These are phyloP conservation scores for Silene noctiflora DNA, from an alignment of 179 eudicot species.

Conservation along the genomic window DNA sequence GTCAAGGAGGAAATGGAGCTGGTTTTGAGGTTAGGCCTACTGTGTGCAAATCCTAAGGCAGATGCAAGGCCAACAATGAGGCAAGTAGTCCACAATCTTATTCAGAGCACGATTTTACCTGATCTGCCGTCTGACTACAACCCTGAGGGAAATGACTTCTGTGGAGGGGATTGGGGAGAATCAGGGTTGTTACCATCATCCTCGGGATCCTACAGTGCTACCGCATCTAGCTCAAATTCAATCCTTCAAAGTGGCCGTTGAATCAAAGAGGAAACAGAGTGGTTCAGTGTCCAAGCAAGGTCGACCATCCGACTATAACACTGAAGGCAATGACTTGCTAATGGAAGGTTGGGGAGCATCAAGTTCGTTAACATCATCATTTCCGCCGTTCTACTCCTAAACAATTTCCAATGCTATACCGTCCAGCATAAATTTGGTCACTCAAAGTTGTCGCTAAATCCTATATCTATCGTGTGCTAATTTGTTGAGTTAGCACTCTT, in stretches of 20 bases:
- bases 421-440: constrained; percentile 13
- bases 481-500: background rate
- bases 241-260: too few relatives aligned
- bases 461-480: background rate
- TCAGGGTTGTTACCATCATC: background rate
- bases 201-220: background rate
- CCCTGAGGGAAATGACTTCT: background rate
- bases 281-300: too few relatives aligned
- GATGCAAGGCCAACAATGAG: constrained; percentile 38
- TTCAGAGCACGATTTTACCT: constrained; percentile 20
- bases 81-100: constrained; percentile 25
- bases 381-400: too few relatives aligned
- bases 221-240: too few relatives aligned
- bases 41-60: constrained; percentile 27
- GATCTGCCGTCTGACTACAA: constrained; percentile 20
- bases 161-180: background rate
- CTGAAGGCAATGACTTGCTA: background rate
- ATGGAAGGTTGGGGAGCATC: background rate
- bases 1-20: constrained; percentile 28
- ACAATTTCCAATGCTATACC: background rate
- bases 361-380: background rate
- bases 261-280: too few relatives aligned
- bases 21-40: constrained; percentile 30
- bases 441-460: background rate
- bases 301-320: too few relatives aligned